Evolutionary conservation across 164 flowering plant species (phyloP).

Genomic region (grape (Vitis vinifera)): ASM3070453v1 NC_081805.1:3354001-3354500

Average conservation of each 20-base stretch:
- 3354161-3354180: slow-evolving; percentile 52
- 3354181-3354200: slow-evolving; percentile 77
- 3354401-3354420: too few species aligned
- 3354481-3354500: too few species aligned
- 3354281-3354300: background rate
- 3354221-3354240: slow-evolving; percentile 56
- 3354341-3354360: too few species aligned
- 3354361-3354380: too few species aligned
- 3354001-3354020: slow-evolving; percentile 33
- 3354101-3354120: slow-evolving; percentile 61
- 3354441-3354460: too few species aligned
- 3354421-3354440: too few species aligned
- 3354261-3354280: slow-evolving; percentile 78
- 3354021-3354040: slow-evolving; percentile 36
- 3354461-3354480: too few species aligned
- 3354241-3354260: slow-evolving; percentile 56
- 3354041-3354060: slow-evolving; percentile 75
- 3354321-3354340: too few species aligned
- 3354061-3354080: slow-evolving; percentile 44
- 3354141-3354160: slow-evolving; percentile 55
- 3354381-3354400: too few species aligned
- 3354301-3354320: too few species aligned
- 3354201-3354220: slow-evolving; percentile 85
- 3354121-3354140: slow-evolving; percentile 73
- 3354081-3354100: slow-evolving; percentile 11